These are phyloP conservation scores for Phytopythium cucurbitacearum DNA, from an alignment of 352 stramenopile species.

Conservation along the genomic window DNA sequence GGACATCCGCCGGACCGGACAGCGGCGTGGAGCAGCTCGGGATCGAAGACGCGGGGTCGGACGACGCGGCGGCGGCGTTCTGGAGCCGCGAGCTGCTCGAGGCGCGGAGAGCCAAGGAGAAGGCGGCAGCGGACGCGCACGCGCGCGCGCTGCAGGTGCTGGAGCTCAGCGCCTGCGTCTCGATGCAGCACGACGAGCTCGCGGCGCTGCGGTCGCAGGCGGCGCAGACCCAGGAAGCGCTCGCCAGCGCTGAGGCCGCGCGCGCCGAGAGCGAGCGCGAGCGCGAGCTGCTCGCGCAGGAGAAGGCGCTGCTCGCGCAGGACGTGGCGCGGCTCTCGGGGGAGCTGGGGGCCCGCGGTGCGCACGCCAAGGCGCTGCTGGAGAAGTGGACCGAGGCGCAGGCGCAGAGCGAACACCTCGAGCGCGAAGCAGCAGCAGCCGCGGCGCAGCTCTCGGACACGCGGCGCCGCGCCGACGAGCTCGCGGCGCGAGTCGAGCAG, in stretches of 20 bases:
- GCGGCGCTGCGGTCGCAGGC: constrained; percentile 37
- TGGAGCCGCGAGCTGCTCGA: constrained; percentile 60
- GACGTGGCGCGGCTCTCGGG: constrained; percentile 41
- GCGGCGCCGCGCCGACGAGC: constrained; percentile 51
- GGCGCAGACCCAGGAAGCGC: constrained; percentile 21
- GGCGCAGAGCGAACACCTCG: constrained; percentile 50
- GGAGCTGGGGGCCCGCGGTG: constrained; percentile 54
- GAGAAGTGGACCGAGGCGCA: constrained; percentile 72
- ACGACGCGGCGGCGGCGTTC: constrained; percentile 20
- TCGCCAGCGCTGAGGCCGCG: no score
- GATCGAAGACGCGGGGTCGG: neutral
- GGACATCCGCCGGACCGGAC: neutral
- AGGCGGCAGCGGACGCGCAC: constrained; percentile 48
- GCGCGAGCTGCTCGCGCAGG: constrained; percentile 37
- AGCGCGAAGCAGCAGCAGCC: constrained; percentile 24
- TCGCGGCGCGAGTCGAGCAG: constrained; percentile 29
- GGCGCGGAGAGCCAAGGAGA: constrained; percentile 47
- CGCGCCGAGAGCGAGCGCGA: constrained; percentile 33
- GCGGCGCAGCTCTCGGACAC: constrained; percentile 22
- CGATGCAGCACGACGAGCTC: constrained; percentile 76
- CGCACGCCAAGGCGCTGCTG: constrained; percentile 62
- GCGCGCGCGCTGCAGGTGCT: constrained; percentile 55
- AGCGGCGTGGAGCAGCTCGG: neutral
- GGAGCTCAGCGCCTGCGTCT: constrained; percentile 68
- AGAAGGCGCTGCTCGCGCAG: constrained; percentile 42